These are phyloP conservation scores for Euptelea pleiosperma DNA, from an alignment of 164 flowering plant species.

Conservation along the genomic window DNA sequence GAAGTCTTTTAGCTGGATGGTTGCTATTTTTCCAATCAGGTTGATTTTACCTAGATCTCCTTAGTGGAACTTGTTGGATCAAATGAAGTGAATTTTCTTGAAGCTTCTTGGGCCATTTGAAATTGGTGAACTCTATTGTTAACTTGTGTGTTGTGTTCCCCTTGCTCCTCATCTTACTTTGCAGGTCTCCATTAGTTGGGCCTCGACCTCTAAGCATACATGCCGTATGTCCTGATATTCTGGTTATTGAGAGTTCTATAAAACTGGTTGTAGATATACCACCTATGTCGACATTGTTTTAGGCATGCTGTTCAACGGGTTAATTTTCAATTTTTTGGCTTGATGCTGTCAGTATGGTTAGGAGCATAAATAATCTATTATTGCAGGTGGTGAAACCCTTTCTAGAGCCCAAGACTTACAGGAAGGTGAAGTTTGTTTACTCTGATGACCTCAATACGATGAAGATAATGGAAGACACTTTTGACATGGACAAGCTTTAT, in stretches of 20 bases:
- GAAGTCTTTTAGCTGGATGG: no score
- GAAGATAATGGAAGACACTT: slow-evolving; percentile 72
- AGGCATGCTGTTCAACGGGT: background rate
- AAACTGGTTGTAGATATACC: no score
- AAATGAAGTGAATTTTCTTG: no score
- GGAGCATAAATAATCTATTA: background rate
- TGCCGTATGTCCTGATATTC: no score
- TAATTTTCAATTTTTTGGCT: no score
- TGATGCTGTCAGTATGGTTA: background rate
- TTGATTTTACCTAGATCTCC: no score
- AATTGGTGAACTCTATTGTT: no score
- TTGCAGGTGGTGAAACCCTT: slow-evolving; percentile 85
- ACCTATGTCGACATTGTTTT: background rate
- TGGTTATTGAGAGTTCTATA: background rate
- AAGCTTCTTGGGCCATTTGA: no score
- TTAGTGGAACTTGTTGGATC: no score
- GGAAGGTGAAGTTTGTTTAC: slow-evolving; percentile 86
- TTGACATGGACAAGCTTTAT: slow-evolving; percentile 75
- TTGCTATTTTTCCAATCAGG: no score
- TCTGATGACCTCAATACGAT: slow-evolving; percentile 51
- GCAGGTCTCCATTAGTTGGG: background rate
- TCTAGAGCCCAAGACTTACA: slow-evolving; percentile 74
- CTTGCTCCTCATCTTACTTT: no score
- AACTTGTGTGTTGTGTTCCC: no score
- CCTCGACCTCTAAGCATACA: background rate